These are phyloP conservation scores for Alternaria sp. DNA, from an alignment of 2,329 filamentous ascomycete species.

Conservation along the genomic window DNA sequence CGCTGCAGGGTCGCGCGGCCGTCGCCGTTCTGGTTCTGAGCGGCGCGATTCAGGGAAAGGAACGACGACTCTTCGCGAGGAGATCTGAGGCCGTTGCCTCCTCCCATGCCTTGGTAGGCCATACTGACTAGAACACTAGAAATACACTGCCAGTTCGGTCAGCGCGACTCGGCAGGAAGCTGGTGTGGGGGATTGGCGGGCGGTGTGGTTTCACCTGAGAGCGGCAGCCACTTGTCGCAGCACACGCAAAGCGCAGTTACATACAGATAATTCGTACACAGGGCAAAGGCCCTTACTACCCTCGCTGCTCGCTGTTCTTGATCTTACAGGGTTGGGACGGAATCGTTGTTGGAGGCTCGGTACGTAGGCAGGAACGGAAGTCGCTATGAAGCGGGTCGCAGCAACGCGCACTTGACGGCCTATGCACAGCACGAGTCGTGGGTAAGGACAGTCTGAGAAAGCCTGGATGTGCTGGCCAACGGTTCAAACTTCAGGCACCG, in stretches of 20 bases:
- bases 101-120: conserved; percentile 71
- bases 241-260: conserved; percentile 21
- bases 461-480: conserved; percentile 17
- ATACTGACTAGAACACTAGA: conserved; percentile 56
- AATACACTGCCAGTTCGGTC: conserved; percentile 50
- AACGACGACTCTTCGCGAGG: conserved; percentile 79
- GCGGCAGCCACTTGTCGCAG: conserved; percentile 25
- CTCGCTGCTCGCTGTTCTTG: conserved; percentile 27
- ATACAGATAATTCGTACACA: conserved; percentile 43
- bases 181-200: conserved; percentile 47
- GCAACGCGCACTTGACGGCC: conserved; percentile 17
- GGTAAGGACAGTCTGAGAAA: conserved; percentile 17
- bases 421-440: conserved; percentile 20
- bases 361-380: conserved; percentile 14
- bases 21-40: conserved; percentile 63
- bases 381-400: conserved; percentile 15
- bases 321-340: conserved; percentile 22
- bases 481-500: conserved; percentile 18
- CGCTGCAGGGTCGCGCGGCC: conserved; percentile 81
- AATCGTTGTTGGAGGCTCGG: conserved; percentile 22
- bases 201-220: conserved; percentile 41
- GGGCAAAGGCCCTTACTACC: conserved; percentile 36
- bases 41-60: conserved; percentile 71
- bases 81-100: conserved; percentile 79
- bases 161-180: conserved; percentile 33